Conservation (phyloP, 495 filamentous ascomycete genomes). For the Eremomyces bilateralis region DNA sequence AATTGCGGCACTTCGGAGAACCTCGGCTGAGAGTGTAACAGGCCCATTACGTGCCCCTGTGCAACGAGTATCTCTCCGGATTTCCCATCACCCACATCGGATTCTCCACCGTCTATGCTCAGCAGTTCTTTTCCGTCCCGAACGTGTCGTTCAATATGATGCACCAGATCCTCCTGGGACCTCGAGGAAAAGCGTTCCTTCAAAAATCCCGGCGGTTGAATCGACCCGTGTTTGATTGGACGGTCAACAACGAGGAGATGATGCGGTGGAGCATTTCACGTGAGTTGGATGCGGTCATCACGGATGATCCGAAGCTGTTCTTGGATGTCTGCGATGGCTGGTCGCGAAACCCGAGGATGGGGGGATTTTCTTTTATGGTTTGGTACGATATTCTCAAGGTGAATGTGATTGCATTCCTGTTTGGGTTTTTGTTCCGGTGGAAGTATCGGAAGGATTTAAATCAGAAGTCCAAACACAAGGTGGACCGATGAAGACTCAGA, state of each 20-base stretch:
- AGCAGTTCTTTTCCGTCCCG: slow-evolving; percentile 39
- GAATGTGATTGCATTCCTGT: too few relatives aligned
- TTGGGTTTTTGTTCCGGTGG: too few relatives aligned
- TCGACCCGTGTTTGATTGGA: slow-evolving; percentile 56
- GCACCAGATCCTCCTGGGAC: slow-evolving; percentile 39
- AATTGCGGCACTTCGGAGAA: neutral
- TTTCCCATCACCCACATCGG: slow-evolving; percentile 55
- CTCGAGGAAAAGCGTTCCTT: slow-evolving; percentile 39
- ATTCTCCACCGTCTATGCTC: slow-evolving; percentile 43
- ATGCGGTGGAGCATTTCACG: slow-evolving; percentile 52
- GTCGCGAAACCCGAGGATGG: slow-evolving; percentile 12
- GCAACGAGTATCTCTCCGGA: slow-evolving; percentile 35
- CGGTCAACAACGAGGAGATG: slow-evolving; percentile 48
- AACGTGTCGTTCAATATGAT: slow-evolving; percentile 56
- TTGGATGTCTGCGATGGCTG: slow-evolving; percentile 22
- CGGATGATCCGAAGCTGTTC: slow-evolving; percentile 31
- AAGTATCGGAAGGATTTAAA: too few relatives aligned
- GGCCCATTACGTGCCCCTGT: slow-evolving; percentile 39
- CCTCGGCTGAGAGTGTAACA: slow-evolving; percentile 9
- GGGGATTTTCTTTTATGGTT: slow-evolving; percentile 4
- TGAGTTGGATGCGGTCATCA: slow-evolving; percentile 33
- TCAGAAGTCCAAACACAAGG: too few relatives aligned
- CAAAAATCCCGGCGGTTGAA: slow-evolving; percentile 29
- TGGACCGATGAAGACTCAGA: too few relatives aligned
- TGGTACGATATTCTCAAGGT: slow-evolving; percentile 11